Percentiles rank a stretch among this genome's conserved stretches.
Evolutionary conservation across 108 stramenopile genomes (phyloP).

Genomic region (Cyclotella atomus): DNA sequence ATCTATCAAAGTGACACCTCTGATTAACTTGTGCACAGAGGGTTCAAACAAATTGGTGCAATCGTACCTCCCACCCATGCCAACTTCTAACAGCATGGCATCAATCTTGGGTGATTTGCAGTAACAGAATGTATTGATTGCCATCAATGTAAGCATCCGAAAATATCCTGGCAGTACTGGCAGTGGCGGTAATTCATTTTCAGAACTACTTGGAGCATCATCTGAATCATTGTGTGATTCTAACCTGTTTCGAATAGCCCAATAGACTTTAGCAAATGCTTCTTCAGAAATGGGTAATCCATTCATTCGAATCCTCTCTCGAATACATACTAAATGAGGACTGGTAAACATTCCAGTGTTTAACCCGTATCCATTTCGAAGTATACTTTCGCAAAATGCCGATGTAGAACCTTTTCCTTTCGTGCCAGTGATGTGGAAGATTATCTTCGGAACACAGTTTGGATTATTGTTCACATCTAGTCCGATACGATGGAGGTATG

Average conservation of each 20-base stretch:
- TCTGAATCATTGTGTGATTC: slow-evolving; percentile 26
- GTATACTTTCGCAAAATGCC: slow-evolving; percentile 74
- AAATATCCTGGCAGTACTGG: slow-evolving; percentile 87
- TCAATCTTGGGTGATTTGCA: slow-evolving; percentile 56
- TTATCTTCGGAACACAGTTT: slow-evolving; percentile 5
- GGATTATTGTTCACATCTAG: slow-evolving; percentile 27
- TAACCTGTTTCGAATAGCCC: slow-evolving; percentile 58
- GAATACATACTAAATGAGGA: slow-evolving; percentile 87
- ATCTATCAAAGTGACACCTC: slow-evolving; percentile 81
- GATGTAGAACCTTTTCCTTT: slow-evolving; percentile 97
- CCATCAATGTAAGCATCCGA: slow-evolving; percentile 90
- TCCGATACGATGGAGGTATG: slow-evolving; percentile 59
- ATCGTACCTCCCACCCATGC: slow-evolving; percentile 95
- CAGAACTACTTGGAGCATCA: background rate
- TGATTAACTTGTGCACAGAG: slow-evolving; percentile 16
- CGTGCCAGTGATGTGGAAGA: slow-evolving; percentile 94
- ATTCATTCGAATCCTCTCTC: slow-evolving; percentile 88
- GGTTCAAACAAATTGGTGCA: slow-evolving; percentile 88
- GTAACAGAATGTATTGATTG: slow-evolving; percentile 31
- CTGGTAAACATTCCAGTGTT: slow-evolving; percentile 89
- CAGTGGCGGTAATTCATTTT: slow-evolving; percentile 30
- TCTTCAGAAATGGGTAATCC: slow-evolving; percentile 75
- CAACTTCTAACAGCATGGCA: slow-evolving; percentile 90
- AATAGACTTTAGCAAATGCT: slow-evolving; percentile 75
- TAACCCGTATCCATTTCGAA: slow-evolving; percentile 60